Conservation (phyloP, 2,329 filamentous ascomycete genomes). For the Aspergillus bombycis region DNA sequence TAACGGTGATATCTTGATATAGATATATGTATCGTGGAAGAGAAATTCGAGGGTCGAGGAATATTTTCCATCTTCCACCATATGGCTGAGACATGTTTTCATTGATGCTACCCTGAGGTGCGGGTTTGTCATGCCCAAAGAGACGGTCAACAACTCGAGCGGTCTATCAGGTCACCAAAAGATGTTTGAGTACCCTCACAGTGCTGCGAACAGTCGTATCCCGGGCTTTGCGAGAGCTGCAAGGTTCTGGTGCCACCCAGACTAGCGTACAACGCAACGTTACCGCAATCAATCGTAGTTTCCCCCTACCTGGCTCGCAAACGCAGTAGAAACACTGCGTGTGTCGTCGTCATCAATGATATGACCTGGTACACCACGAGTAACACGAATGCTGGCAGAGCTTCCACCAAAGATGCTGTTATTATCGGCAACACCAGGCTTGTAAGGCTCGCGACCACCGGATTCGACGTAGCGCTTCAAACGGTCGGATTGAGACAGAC, state of each 20-base stretch:
- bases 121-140: slow-evolving; percentile 17
- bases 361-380: slow-evolving; percentile 46
- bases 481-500: slow-evolving; percentile 81
- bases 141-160: slow-evolving; percentile 16
- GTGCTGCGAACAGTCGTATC: slow-evolving; percentile 18
- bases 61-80: slow-evolving; percentile 15
- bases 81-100: slow-evolving; percentile 16
- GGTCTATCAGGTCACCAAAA: slow-evolving; percentile 19
- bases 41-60: slow-evolving; percentile 7
- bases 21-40: slow-evolving; percentile 16
- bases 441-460: slow-evolving; percentile 66
- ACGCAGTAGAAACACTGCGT: slow-evolving; percentile 93
- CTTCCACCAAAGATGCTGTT: slow-evolving; percentile 70
- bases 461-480: slow-evolving; percentile 94
- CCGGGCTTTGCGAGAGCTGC: slow-evolving; percentile 16
- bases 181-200: slow-evolving; percentile 18
- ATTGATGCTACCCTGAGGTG: slow-evolving; percentile 18
- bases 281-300: slow-evolving; percentile 59
- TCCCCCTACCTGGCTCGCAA: slow-evolving; percentile 87
- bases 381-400: slow-evolving; percentile 53
- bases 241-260: slow-evolving; percentile 20
- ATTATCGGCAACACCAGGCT: slow-evolving; percentile 54
- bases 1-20: slow-evolving; percentile 16
- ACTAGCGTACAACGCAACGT: slow-evolving; percentile 10
- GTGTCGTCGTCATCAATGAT: slow-evolving; percentile 80